Evolutionary conservation across 177 flowering plant species (phyloP).

Genomic region (Vitis hybrid): DNA sequence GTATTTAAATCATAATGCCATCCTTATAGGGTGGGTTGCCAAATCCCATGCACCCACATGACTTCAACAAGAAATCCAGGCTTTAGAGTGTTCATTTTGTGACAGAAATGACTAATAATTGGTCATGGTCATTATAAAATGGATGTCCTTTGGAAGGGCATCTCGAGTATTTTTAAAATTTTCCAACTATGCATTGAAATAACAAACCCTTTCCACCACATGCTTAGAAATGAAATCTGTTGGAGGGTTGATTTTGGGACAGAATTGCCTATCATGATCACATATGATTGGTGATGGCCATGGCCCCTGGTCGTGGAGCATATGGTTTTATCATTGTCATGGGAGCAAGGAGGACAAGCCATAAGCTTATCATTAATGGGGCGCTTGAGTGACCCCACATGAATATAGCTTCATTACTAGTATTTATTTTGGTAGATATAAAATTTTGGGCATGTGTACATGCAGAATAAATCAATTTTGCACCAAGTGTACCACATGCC

Average conservation of each 20-base stretch:
- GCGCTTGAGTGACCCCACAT: constrained; percentile 9
- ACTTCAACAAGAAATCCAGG: no score
- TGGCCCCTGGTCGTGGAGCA: background rate
- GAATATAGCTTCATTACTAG: background rate
- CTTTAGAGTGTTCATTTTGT: no score
- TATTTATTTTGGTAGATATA: background rate
- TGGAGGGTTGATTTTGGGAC: background rate
- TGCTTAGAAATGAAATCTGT: background rate
- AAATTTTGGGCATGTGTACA: background rate
- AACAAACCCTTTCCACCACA: background rate
- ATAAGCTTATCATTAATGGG: constrained; percentile 12
- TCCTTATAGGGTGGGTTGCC: no score
- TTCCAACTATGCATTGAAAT: background rate
- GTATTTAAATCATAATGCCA: no score
- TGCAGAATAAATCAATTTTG: background rate
- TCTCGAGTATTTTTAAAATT: background rate
- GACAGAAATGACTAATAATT: background rate
- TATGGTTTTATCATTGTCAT: background rate
- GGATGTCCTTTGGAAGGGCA: constrained; percentile 1
- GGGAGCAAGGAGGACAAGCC: background rate
- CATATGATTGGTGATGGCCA: background rate
- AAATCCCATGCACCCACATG: no score
- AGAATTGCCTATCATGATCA: background rate
- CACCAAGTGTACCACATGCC: no score
- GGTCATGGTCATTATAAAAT: background rate